Conservation (phyloP, 768 basidiomycete genomes). For the Krasilnikovozyma curviuscula region DNA sequence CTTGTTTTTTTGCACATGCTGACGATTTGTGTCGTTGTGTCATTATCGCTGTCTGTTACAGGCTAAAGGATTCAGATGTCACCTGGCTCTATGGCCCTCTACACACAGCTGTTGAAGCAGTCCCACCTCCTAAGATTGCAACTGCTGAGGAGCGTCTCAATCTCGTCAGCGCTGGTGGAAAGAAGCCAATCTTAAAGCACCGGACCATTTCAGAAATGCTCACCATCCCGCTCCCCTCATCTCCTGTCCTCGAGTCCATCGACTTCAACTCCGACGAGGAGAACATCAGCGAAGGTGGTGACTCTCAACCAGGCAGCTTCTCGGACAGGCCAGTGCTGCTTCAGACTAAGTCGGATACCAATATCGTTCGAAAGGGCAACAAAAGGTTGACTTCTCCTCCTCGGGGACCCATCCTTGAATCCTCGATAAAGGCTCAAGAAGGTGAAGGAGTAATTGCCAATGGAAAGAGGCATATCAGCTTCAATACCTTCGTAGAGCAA, state of each 20-base stretch:
- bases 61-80: slow-evolving; percentile 98
- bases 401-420: slow-evolving; percentile 16
- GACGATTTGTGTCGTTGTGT: too few relatives aligned
- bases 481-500: slow-evolving; percentile 96
- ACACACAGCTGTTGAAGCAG: slow-evolving; percentile 77
- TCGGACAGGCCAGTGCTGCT: slow-evolving; percentile 41
- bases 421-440: not conserved
- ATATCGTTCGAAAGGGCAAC: slow-evolving; percentile 36
- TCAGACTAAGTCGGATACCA: slow-evolving; percentile 78
- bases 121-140: slow-evolving; percentile 42
- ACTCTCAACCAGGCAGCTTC: not conserved
- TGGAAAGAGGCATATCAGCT: slow-evolving; percentile 70
- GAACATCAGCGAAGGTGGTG: slow-evolving; percentile 11
- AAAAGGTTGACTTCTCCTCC: slow-evolving; percentile 53
- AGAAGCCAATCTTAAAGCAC: slow-evolving; percentile 88
- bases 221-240: slow-evolving; percentile 45
- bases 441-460: not conserved
- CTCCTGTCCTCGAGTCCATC: slow-evolving; percentile 39
- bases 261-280: slow-evolving; percentile 12
- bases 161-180: slow-evolving; percentile 25
- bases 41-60: too few relatives aligned
- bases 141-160: slow-evolving; percentile 37
- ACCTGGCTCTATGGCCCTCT: slow-evolving; percentile 97
- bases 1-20: not conserved
- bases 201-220: slow-evolving; percentile 81